Evolutionary conservation across 768 basidiomycete genomes (phyloP), one percentile per base, ranked within the genome.

Genomic region (Naganishia randhawae): DNA sequence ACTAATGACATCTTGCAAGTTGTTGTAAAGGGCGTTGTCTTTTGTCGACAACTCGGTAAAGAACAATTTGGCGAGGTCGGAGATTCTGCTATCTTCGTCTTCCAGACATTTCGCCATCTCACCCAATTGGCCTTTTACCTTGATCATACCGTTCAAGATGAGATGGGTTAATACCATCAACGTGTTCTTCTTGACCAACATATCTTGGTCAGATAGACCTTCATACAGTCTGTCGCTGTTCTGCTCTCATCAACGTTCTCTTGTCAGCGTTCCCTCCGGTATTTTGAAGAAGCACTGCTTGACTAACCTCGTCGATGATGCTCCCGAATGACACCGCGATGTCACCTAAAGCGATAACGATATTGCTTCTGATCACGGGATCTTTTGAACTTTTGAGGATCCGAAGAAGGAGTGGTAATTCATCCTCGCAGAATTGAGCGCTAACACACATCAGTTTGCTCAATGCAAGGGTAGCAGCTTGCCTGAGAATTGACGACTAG

Each of bases 101-200:
- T 97, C 93, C 8, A 98, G 81, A 77, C 96, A 98, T 80, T 99
- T 98, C n/a, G 95, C 96, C 95, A 99, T 98, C 84, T 99, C 96
- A 19, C 96, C 96, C 8, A 99, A 84, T 77, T 99, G 95, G 1
- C 96, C 96, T 81, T 99, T 98, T 73, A 98, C 94, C 81, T 98
- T 99, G 84, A 99, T 90, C 96, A 98, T 97, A 2, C 95, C 95
- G 74, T 97, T 97, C 70, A 99, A 82, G 76, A 98, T 98, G 69
- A 99, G 82, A 78, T 97, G 92, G 13, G 93, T 95, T 66, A 98
- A 84, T 33, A 98, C 96, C 95, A 98, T 98, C 51, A 99, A 85
- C 39, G 95, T 96, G 81, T 98, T 98, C 84, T 98, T 98, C 86
- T 98, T 99, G 71, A 99, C 95, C 45, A 89, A 85, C 11, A 91